phyloP scores from a whole-genome alignment of 1,139 yeast genomes.

The Groenewaldozyma sp. region DNA sequence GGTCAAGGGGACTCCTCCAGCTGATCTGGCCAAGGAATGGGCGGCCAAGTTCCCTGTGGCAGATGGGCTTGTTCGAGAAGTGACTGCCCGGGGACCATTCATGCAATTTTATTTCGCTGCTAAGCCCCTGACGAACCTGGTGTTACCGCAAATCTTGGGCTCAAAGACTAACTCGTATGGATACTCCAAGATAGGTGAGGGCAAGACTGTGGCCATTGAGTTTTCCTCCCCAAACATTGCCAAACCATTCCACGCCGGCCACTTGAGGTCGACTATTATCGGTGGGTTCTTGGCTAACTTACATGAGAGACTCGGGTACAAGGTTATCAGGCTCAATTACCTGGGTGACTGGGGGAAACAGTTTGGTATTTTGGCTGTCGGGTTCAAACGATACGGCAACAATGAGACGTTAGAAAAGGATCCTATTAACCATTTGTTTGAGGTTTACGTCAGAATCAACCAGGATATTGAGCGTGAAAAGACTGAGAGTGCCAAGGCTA shows the following conservation, averaged over 20 bases:
- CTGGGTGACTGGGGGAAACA: slow-evolving; percentile 99
- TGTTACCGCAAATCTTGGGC: slow-evolving; percentile 65
- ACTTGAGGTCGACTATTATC: slow-evolving; percentile 91
- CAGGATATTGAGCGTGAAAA: slow-evolving; percentile 72
- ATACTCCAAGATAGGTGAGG: slow-evolving; percentile 60
- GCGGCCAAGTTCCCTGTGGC: slow-evolving; percentile 40
- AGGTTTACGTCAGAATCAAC: slow-evolving; percentile 85
- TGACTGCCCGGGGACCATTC: slow-evolving; percentile 82
- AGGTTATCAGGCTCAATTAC: slow-evolving; percentile 83
- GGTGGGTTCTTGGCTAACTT: slow-evolving; percentile 94
- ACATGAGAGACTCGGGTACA: slow-evolving; percentile 85
- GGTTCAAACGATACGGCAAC: slow-evolving; percentile 75
- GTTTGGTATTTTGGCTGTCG: slow-evolving; percentile 92
- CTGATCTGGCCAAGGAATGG: slow-evolving; percentile 79
- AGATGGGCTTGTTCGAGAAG: slow-evolving; percentile 58
- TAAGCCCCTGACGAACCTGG: slow-evolving; percentile 53
- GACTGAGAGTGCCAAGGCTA: slow-evolving; percentile 37
- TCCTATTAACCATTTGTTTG: slow-evolving; percentile 92
- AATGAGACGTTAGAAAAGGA: slow-evolving; percentile 63
- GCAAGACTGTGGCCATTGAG: slow-evolving; percentile 70
- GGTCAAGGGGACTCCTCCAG: slow-evolving; percentile 77
- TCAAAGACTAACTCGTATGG: slow-evolving; percentile 48
- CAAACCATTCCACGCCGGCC: slow-evolving; percentile 99
- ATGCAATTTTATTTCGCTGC: slow-evolving; percentile 81
- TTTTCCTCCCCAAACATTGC: slow-evolving; percentile 98